These are phyloP conservation scores for Rhodomyrtus psidioides DNA, from an alignment of 441 rosid species.

Conservation along the genomic window DNA sequence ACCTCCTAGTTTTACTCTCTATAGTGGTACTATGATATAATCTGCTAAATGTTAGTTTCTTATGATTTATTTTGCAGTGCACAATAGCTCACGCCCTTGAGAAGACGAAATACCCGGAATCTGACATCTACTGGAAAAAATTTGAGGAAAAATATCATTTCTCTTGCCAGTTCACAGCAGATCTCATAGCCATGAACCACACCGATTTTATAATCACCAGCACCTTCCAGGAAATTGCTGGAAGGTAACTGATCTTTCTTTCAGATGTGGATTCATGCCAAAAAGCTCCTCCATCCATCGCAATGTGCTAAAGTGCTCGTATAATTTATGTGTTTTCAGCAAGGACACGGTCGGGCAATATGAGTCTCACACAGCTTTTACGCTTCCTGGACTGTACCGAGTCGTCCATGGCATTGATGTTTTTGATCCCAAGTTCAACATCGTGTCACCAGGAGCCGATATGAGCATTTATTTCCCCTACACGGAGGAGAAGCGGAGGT, in stretches of 20 bases:
- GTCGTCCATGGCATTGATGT: constrained; percentile 93
- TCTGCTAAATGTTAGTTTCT: not conserved
- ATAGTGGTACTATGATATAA: not conserved
- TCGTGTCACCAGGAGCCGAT: constrained; percentile 96
- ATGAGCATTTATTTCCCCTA: constrained; percentile 75
- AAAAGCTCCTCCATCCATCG: not conserved
- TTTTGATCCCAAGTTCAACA: constrained; percentile 95
- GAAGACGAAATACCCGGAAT: constrained; percentile 91
- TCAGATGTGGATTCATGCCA: not conserved
- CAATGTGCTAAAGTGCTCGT: not conserved
- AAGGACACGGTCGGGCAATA: constrained; percentile 95
- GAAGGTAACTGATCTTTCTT: constrained; percentile 46
- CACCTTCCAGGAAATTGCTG: constrained; percentile 96
- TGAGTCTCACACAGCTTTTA: constrained; percentile 94
- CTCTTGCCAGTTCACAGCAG: constrained; percentile 94
- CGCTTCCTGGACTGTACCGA: constrained; percentile 90
- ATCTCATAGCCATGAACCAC: constrained; percentile 92
- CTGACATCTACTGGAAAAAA: constrained; percentile 93
- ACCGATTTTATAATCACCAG: constrained; percentile 97
- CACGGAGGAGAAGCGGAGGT: constrained; percentile 57
- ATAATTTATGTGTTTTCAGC: constrained; percentile 30
- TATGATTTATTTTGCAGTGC: constrained; percentile 36
- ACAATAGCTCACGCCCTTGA: constrained; percentile 96
- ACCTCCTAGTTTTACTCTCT: not conserved
- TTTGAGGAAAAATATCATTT: constrained; percentile 92